A percentile compares a stretch with the other conserved stretches of the same genome.
Evolutionary conservation across 2,329 filamentous ascomycete genomes (phyloP).

Genomic region (Neodidymelliopsis sp.): DNA sequence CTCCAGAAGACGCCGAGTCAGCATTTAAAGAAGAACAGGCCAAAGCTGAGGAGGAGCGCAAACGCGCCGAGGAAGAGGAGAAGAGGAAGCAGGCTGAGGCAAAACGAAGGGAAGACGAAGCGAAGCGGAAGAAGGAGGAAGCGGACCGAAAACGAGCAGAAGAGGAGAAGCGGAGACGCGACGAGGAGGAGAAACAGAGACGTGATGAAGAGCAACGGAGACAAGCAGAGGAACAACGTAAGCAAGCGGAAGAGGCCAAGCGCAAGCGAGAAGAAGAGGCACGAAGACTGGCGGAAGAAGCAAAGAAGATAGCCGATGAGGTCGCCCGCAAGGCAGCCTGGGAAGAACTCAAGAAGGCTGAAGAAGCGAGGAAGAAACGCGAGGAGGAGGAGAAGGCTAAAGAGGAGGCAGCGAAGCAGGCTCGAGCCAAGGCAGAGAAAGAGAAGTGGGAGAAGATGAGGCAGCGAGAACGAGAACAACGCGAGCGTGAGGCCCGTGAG

Average conservation of each 20-base stretch:
- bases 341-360: slow-evolving; percentile 51
- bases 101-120: slow-evolving; percentile 40
- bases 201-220: slow-evolving; percentile 39
- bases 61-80: slow-evolving; percentile 64
- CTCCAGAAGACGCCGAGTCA: slow-evolving; percentile 39
- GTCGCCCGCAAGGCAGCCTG: slow-evolving; percentile 53
- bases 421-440: slow-evolving; percentile 57
- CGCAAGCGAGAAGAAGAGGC: slow-evolving; percentile 52
- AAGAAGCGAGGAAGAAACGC: slow-evolving; percentile 35
- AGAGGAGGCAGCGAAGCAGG: slow-evolving; percentile 57
- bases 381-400: slow-evolving; percentile 54
- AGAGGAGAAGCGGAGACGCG: slow-evolving; percentile 32
- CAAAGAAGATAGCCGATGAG: slow-evolving; percentile 56
- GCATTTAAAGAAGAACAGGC: slow-evolving; percentile 52
- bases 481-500: slow-evolving; percentile 58
- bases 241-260: slow-evolving; percentile 51
- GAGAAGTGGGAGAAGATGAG: slow-evolving; percentile 60
- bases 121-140: slow-evolving; percentile 49
- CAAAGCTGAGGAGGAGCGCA: slow-evolving; percentile 58
- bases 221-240: slow-evolving; percentile 41
- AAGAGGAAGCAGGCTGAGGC: slow-evolving; percentile 50
- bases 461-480: slow-evolving; percentile 56
- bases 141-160: slow-evolving; percentile 58
- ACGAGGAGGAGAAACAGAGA: slow-evolving; percentile 36
- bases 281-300: slow-evolving; percentile 53